Base-by-base conservation (phyloP, 768 basidiomycete species). In the Lentinula edodes region DNA sequence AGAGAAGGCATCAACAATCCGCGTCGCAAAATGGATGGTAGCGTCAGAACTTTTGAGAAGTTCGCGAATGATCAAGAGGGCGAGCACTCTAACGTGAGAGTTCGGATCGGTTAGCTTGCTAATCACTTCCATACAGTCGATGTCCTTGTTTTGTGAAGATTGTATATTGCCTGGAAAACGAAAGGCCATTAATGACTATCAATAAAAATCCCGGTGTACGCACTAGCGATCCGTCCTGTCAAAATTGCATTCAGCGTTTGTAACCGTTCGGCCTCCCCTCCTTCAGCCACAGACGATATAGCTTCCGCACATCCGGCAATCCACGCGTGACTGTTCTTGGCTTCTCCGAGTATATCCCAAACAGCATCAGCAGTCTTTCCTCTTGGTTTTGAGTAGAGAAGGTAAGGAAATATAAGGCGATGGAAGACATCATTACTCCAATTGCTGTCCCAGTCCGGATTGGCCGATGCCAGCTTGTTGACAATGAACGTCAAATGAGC, bases 331-430 rank as follows among this genome's bases (percentile, higher is more conserved):
- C 63, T 60, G 57, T 58, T 59, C 62, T 65, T 38, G 12, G 66
- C 66, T 53, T 77, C 78, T n/a, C 67, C 71, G 61, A 94, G 69
- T n/a, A 82, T 72, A 59, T 86, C 86, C 93, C 93, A 95, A 0
- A 86, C 83, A n/a, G 80, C 69, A 20, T 83, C 79, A 0, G 85
- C 79, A 0, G 83, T 88, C 68, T 84, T 87, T 63, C 87, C 82
- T 55, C 87, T 80, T 2, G 88, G 73, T 67, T 89, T 92, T 6
- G 90, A 88, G 66, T 84, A 88, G 15, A 95, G 70, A 48, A 95
- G 73, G 67, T 85, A 84, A 0, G 93, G 89, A 68, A 93, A 90
- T 58, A 95, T 72, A 0, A 87, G 69, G 36, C 76, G 73, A 63
- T 83, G 75, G 63, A 85, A 83, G 28, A 81, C 70, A 34, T 74